Evolutionary conservation across 2,329 filamentous ascomycete genomes (phyloP).

Genomic region (Ceratocystis papillata): DNA sequence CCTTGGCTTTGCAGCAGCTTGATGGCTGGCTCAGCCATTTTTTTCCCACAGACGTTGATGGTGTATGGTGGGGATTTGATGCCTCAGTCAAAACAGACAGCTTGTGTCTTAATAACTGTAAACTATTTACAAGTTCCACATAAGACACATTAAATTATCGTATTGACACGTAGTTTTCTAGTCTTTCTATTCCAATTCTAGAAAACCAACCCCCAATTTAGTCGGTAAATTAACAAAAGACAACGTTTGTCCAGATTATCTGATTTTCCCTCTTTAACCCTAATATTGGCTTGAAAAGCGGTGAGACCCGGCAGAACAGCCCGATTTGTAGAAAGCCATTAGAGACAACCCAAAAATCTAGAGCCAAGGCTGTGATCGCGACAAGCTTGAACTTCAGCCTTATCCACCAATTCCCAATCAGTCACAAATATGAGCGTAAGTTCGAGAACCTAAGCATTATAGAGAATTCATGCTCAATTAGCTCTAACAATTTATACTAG

Average conservation of each 20-base stretch:
- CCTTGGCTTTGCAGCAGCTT: slow-evolving; percentile 15
- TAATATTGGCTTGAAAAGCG: slow-evolving; percentile 14
- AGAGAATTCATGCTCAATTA: background rate
- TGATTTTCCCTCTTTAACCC: slow-evolving; percentile 15
- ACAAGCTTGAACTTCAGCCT: slow-evolving; percentile 14
- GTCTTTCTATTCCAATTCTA: background rate
- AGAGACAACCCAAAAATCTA: slow-evolving; percentile 17
- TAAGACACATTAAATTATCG: background rate
- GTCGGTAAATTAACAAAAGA: background rate
- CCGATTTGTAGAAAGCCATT: background rate
- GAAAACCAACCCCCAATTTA: background rate
- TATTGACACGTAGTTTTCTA: background rate
- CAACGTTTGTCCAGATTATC: background rate
- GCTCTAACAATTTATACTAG: slow-evolving; percentile 15
- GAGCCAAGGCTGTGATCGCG: slow-evolving; percentile 20
- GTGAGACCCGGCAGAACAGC: slow-evolving; percentile 20
- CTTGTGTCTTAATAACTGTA: background rate
- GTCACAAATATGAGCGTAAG: slow-evolving; percentile 23
- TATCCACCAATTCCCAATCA: slow-evolving; percentile 14
- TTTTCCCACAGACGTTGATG: background rate
- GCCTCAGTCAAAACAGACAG: background rate
- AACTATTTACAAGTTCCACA: background rate
- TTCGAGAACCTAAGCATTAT: background rate
- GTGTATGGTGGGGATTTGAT: background rate
- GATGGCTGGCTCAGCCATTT: slow-evolving; percentile 6